phyloP scores from a whole-genome alignment of 2,329 filamentous ascomycete genomes.

The Aureobasidium lini region DNA sequence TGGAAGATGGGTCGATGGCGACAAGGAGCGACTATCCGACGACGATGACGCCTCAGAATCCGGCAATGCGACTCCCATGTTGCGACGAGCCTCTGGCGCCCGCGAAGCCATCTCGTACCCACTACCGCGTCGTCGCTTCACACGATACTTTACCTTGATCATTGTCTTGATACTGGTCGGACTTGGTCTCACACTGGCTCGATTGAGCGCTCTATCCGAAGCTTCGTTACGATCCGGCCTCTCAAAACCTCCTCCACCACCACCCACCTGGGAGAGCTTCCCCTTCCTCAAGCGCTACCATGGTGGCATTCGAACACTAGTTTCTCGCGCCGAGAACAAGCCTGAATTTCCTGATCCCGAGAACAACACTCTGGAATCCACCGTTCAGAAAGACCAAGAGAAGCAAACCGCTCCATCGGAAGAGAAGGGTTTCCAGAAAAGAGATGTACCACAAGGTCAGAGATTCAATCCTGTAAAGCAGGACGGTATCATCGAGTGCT shows the following conservation, averaged over 20 bases:
- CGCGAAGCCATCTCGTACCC: slow-evolving; percentile 26
- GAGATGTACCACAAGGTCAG: slow-evolving; percentile 27
- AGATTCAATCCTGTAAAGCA: slow-evolving; percentile 61
- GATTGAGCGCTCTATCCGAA: slow-evolving; percentile 31
- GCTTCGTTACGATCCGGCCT: slow-evolving; percentile 49
- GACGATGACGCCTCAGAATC: slow-evolving; percentile 17
- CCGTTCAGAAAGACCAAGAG: slow-evolving; percentile 27
- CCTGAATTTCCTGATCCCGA: slow-evolving; percentile 72
- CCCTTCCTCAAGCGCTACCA: slow-evolving; percentile 83
- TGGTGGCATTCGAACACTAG: slow-evolving; percentile 70
- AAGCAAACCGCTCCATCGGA: slow-evolving; percentile 24
- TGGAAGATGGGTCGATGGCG: slow-evolving; percentile 13
- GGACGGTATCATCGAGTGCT: slow-evolving; percentile 65
- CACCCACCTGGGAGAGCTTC: slow-evolving; percentile 78
- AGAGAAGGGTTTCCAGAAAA: slow-evolving; percentile 24
- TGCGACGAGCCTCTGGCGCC: slow-evolving; percentile 19
- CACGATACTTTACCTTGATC: slow-evolving; percentile 68
- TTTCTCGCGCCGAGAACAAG: slow-evolving; percentile 56
- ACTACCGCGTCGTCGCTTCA: slow-evolving; percentile 51
- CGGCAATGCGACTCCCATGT: slow-evolving; percentile 24
- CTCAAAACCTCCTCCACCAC: slow-evolving; percentile 51
- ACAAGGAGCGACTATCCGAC: slow-evolving; percentile 13
- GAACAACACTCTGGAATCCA: slow-evolving; percentile 47
- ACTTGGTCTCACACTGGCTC: slow-evolving; percentile 69
- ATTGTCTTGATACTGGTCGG: slow-evolving; percentile 63